A percentile compares a stretch with the other conserved stretches of the same genome.
Conservation (phyloP, 2,329 filamentous ascomycete genomes). For the Fusarium kyushuense region DNA sequence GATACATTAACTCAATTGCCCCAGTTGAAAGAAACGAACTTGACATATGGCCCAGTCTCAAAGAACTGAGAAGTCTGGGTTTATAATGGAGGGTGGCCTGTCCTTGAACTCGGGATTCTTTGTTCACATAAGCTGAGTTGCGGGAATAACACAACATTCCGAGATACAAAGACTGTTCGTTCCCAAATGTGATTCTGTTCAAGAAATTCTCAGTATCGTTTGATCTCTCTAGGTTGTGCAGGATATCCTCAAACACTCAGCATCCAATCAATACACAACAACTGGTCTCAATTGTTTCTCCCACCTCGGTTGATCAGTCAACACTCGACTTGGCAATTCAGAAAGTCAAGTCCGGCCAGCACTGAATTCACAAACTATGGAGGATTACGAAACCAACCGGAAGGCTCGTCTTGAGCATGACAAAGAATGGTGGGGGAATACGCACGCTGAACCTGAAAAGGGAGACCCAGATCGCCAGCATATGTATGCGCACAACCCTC, state of each 20-base stretch:
- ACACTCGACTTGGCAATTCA: neutral
- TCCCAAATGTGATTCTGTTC: neutral
- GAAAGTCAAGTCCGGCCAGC: neutral
- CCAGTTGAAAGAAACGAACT: neutral
- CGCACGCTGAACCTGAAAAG: neutral
- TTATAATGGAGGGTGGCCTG: neutral
- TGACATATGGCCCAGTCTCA: neutral
- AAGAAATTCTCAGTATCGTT: neutral
- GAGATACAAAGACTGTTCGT: neutral
- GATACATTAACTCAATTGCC: too few species aligned
- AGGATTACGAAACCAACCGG: neutral
- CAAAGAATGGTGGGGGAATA: constrained; percentile 17
- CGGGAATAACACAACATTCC: neutral
- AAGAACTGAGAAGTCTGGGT: neutral
- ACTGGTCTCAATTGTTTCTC: neutral
- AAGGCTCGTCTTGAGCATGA: neutral
- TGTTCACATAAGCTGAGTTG: neutral
- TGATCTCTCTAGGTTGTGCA: neutral
- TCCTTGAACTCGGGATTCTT: neutral
- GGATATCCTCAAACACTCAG: neutral
- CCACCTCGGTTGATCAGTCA: neutral
- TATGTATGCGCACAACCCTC: constrained; percentile 14
- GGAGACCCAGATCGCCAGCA: constrained; percentile 27
- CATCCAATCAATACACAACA: neutral
- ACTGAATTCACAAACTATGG: neutral